Evolutionary conservation across 2,329 filamentous ascomycete genomes (phyloP).

Genomic region (Penicillium sp.): DNA sequence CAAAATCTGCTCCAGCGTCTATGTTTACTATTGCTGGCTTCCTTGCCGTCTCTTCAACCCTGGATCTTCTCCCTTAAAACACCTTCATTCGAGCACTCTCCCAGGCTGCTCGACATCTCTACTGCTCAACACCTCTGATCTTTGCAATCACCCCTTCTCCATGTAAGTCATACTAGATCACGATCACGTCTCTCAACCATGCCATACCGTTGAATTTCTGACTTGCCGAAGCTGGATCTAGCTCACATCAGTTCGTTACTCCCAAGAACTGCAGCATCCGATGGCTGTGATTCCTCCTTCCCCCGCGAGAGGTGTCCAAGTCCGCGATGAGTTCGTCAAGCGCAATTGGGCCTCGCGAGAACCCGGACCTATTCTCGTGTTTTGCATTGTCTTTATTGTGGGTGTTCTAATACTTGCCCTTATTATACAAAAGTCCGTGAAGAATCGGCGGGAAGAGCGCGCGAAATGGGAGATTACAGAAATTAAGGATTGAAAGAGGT

Average conservation of each 20-base stretch:
- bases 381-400: conserved; percentile 1
- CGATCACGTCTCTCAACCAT: not conserved
- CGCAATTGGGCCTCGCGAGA: conserved; percentile 1
- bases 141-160: not conserved
- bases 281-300: not conserved
- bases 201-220: not conserved
- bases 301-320: not conserved
- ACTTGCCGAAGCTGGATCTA: not conserved
- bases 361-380: not conserved
- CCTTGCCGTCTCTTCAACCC: not conserved
- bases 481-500: not conserved
- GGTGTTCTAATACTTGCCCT: not conserved
- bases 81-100: not conserved
- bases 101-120: not conserved
- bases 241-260: not conserved
- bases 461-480: not conserved
- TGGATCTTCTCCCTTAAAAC: not conserved
- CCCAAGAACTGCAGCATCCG: not conserved
- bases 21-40: not conserved
- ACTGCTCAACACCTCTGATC: not conserved
- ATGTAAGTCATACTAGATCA: not conserved
- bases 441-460: not conserved
- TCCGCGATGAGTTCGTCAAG: not conserved
- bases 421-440: not conserved
- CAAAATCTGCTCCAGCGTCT: not conserved